Evolutionary conservation across 441 rosid species (phyloP).

Genomic region (Erodium chrysanthum): DNA sequence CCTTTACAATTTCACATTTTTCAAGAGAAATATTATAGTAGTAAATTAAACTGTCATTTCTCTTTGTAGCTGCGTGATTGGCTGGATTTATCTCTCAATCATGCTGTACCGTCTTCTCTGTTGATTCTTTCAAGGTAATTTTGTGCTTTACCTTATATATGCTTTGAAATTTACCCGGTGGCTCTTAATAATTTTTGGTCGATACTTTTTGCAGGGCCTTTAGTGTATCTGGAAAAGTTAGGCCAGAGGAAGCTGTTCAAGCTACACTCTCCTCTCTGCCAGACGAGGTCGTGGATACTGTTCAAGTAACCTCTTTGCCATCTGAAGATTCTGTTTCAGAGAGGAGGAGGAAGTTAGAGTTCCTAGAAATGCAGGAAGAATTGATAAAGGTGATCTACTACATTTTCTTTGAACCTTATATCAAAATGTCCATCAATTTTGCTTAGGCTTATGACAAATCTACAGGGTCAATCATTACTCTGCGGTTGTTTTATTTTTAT

Average conservation of each 20-base stretch:
- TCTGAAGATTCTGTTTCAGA: constrained; percentile 64
- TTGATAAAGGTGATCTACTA: constrained; percentile 41
- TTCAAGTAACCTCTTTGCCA: constrained; percentile 54
- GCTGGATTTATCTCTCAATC: constrained; percentile 66
- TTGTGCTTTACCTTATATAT: constrained; percentile 11
- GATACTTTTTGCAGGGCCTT: constrained; percentile 37
- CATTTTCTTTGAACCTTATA: neutral
- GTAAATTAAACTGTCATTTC: constrained; percentile 18
- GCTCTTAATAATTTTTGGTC: constrained; percentile 7
- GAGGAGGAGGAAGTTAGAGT: constrained; percentile 62
- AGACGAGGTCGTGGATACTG: constrained; percentile 66
- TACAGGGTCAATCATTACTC: neutral
- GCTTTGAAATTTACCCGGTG: constrained; percentile 7
- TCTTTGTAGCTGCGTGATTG: constrained; percentile 48
- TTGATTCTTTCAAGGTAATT: constrained; percentile 59
- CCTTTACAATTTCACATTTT: neutral
- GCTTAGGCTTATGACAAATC: neutral
- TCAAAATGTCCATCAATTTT: neutral
- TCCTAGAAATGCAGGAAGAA: constrained; percentile 71
- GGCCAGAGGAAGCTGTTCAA: constrained; percentile 74
- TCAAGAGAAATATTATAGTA: constrained; percentile 11
- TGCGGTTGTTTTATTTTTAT: neutral
- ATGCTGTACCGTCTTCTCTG: constrained; percentile 59
- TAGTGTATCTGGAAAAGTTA: constrained; percentile 56
- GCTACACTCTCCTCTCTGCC: constrained; percentile 69